Conservation (phyloP, 1,139 yeast genomes). For the Geotrichum macrosporum region DNA sequence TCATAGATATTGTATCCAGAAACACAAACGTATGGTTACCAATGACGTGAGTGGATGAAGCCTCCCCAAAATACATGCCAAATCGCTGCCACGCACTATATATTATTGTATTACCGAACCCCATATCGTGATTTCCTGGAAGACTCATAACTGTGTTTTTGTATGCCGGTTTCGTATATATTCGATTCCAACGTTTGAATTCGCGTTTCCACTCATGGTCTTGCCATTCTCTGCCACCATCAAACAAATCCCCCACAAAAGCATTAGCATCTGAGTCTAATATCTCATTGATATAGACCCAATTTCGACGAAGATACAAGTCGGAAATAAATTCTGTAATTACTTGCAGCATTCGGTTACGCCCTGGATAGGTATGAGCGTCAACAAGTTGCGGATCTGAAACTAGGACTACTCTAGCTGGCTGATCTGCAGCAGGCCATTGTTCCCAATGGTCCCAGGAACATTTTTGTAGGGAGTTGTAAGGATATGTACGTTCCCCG, state of each 20-base stretch:
- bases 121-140: constrained; percentile 96
- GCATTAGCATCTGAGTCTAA: constrained; percentile 73
- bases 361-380: constrained; percentile 53
- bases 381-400: constrained; percentile 96
- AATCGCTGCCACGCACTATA: constrained; percentile 59
- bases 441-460: constrained; percentile 62
- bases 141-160: constrained; percentile 51
- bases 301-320: constrained; percentile 73
- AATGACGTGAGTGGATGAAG: constrained; percentile 51
- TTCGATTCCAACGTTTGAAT: constrained; percentile 56
- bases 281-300: constrained; percentile 53
- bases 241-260: constrained; percentile 87
- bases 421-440: constrained; percentile 41
- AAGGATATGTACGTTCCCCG: constrained; percentile 58
- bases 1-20: constrained; percentile 75
- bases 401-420: constrained; percentile 63
- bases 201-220: constrained; percentile 70
- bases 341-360: constrained; percentile 34
- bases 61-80: constrained; percentile 64
- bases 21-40: constrained; percentile 78
- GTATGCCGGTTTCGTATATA: constrained; percentile 51
- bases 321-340: constrained; percentile 51
- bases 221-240: constrained; percentile 88
- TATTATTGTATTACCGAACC: constrained; percentile 68
- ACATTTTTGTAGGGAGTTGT: constrained; percentile 48